Conservation (phyloP, 2,329 filamentous ascomycete species). For the Claviceps sp. region DNA sequence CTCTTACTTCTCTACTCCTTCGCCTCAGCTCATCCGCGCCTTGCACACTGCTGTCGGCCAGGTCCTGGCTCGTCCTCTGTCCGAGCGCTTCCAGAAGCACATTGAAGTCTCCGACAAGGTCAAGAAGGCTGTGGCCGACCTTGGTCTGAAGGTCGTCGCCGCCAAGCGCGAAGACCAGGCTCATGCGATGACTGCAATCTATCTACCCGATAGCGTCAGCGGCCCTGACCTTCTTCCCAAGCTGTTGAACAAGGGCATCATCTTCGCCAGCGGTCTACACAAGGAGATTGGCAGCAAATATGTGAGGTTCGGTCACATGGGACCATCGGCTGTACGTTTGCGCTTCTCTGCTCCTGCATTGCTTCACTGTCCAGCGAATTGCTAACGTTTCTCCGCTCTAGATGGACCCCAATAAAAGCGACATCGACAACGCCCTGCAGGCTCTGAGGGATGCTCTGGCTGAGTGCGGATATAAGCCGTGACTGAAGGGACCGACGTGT, state of each 20-base stretch:
- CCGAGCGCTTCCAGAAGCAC: constrained; percentile 75
- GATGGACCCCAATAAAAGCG: constrained; percentile 63
- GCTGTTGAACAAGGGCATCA: constrained; percentile 72
- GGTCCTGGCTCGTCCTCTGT: constrained; percentile 67
- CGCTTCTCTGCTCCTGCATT: background rate
- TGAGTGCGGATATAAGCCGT: constrained; percentile 55
- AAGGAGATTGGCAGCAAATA: constrained; percentile 92
- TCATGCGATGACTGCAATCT: constrained; percentile 96
- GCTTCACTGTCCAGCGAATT: background rate
- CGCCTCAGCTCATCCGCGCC: constrained; percentile 85
- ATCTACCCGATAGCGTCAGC: constrained; percentile 72
- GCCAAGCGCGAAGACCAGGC: constrained; percentile 80
- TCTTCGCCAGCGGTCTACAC: constrained; percentile 92
- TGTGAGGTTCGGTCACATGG: constrained; percentile 96
- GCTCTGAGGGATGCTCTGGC: constrained; percentile 61
- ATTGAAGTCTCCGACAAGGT: constrained; percentile 67
- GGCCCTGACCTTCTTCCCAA: constrained; percentile 75
- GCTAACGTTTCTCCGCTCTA: constrained; percentile 15
- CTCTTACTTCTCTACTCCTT: constrained; percentile 94
- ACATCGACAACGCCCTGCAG: constrained; percentile 73
- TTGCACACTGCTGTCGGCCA: constrained; percentile 80
- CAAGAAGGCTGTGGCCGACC: constrained; percentile 66
- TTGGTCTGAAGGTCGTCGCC: constrained; percentile 82
- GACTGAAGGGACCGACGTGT: background rate
- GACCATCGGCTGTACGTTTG: constrained; percentile 65